Evolutionary conservation across 805 yeast genomes (phyloP).

Genomic region (Kazachstania bromeliacearum): DNA sequence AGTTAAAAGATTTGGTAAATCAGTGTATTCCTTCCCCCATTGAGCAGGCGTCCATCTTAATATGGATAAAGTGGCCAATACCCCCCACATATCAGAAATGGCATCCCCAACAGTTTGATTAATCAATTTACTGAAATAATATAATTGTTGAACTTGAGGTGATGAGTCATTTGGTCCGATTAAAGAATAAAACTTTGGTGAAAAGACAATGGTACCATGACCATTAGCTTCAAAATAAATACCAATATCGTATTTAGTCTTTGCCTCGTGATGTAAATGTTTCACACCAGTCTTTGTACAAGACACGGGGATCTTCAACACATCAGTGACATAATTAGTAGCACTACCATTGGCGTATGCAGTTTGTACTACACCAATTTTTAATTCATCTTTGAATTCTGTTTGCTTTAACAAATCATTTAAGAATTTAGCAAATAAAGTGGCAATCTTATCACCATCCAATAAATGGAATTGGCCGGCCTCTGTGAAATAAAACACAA

Average conservation of each 20-base stretch:
- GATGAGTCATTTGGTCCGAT: conserved; percentile 33
- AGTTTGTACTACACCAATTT: conserved; percentile 86
- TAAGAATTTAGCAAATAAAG: conserved; percentile 66
- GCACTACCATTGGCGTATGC: conserved; percentile 97
- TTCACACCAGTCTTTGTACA: conserved; percentile 96
- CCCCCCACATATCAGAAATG: conserved; percentile 78
- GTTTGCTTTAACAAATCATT: conserved; percentile 41
- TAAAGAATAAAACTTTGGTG: conserved; percentile 39
- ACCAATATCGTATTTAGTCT: conserved; percentile 77
- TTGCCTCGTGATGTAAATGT: conserved; percentile 84
- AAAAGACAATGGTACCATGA: conserved; percentile 92
- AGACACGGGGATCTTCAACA: conserved; percentile 63
- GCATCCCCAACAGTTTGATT: conserved; percentile 99
- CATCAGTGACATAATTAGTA: conserved; percentile 55
- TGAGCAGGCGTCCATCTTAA: conserved; percentile 49
- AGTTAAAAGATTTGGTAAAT: conserved; percentile 76
- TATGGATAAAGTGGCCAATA: conserved; percentile 52
- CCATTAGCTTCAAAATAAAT: conserved; percentile 97
- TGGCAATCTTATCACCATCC: conserved; percentile 92
- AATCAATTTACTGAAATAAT: conserved; percentile 58
- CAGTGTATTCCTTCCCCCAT: conserved; percentile 74
- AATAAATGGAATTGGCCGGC: conserved; percentile 41
- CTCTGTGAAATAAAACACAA: conserved; percentile 64
- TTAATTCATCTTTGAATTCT: conserved; percentile 29
- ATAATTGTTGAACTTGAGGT: conserved; percentile 37